These are phyloP conservation scores for Sporisorium iseilematis-ciliati DNA, from an alignment of 1,284 basidiomycete genomes.

Conservation along the genomic window DNA sequence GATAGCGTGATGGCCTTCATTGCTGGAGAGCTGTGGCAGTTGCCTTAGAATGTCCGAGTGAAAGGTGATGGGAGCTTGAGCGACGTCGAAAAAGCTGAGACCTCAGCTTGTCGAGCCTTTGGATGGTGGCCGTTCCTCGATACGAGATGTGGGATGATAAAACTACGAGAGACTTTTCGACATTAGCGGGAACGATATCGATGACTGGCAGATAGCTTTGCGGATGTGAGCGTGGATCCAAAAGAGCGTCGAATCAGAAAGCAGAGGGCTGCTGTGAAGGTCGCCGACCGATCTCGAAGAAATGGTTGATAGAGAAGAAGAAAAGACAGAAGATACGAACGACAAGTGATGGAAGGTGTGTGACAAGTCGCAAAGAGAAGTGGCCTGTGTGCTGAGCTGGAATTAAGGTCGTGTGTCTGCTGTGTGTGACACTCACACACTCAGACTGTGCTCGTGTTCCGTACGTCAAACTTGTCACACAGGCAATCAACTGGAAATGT, in stretches of 20 bases:
- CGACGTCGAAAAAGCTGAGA: background rate
- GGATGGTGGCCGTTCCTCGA: background rate
- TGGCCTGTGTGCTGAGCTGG: slow-evolving; percentile 11
- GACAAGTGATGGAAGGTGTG: background rate
- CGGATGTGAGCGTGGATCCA: background rate
- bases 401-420: background rate
- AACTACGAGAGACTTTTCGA: background rate
- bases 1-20: slow-evolving; percentile 35
- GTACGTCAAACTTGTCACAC: background rate
- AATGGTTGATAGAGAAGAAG: background rate
- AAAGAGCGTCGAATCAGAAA: background rate
- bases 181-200: background rate
- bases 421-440: too few species aligned
- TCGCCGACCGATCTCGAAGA: background rate
- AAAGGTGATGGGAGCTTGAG: background rate
- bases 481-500: slow-evolving; percentile 1
- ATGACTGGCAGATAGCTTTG: background rate
- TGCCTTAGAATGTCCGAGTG: background rate
- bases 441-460: background rate
- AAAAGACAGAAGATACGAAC: background rate
- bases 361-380: background rate
- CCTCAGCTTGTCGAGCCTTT: background rate
- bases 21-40: background rate
- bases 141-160: background rate
- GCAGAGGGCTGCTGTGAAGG: background rate